These are phyloP conservation scores for Phellinidium pouzarii DNA, from an alignment of 1,284 basidiomycete genomes.

Conservation along the genomic window DNA sequence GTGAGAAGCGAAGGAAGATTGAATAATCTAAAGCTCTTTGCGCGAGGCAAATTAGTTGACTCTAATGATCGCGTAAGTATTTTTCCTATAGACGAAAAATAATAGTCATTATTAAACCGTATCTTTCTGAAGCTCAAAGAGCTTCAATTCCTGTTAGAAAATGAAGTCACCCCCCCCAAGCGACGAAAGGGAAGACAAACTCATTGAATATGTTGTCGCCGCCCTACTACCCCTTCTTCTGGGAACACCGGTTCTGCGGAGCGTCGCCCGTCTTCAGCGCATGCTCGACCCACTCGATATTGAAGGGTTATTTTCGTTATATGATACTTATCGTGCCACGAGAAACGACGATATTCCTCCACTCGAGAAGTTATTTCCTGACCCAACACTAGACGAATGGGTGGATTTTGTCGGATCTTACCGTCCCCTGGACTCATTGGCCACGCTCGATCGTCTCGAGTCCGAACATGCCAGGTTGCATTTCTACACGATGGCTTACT, in stretches of 20 bases:
- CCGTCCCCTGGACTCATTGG: constrained; percentile 27
- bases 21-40: constrained; percentile 81
- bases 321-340: constrained; percentile 25
- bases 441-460: constrained; percentile 31
- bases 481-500: constrained; percentile 64
- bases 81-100: constrained; percentile 4
- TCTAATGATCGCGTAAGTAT: constrained; percentile 51
- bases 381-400: constrained; percentile 56
- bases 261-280: constrained; percentile 64
- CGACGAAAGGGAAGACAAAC: constrained; percentile 3
- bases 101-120: not conserved
- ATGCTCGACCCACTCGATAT: constrained; percentile 78
- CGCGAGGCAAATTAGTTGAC: constrained; percentile 50
- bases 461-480: constrained; percentile 41
- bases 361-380: constrained; percentile 22
- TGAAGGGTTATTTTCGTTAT: constrained; percentile 60
- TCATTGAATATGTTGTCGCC: constrained; percentile 38
- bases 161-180: not conserved
- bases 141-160: not conserved
- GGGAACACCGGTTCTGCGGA: constrained; percentile 48
- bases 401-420: constrained; percentile 51
- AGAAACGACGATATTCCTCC: constrained; percentile 22
- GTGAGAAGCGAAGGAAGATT: constrained; percentile 46
- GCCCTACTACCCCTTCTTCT: constrained; percentile 48
- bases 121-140: constrained; percentile 1